Base-by-base conservation (phyloP, 108 stramenopile species). In the Nitzschia sp. region DNA sequence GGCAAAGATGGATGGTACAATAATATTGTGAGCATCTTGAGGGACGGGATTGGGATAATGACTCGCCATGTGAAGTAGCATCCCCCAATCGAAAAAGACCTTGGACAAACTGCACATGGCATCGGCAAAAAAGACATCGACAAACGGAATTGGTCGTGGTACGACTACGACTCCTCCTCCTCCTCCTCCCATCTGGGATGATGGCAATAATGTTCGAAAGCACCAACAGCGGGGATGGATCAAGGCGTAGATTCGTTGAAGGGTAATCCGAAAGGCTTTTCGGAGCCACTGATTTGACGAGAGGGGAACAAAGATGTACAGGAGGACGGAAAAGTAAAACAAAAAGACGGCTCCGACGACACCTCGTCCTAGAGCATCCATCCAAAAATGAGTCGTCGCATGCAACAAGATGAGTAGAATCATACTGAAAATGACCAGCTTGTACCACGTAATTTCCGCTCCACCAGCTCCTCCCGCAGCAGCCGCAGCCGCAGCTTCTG, bases 81-180 rank as follows among this genome's bases (percentile, higher is more conserved):
- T 91, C 0, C 92, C 92, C 92, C 89, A 91, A 79, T 93, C 92
- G 70, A 93, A 93, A 62, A 93, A 91, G 1, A 93, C 92, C 56
- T 93, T 93, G 70, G 71, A 74, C 47, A 93, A 58, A 2, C 76
- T 79, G 61, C 92, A 93, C 86, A 90, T 84, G 71, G 85, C 87
- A 89, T 93, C 92, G 25, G 92, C 92, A 72, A 79, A 90, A 53
- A 91, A 93, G 0, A 93, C 92, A 65, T 93, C 92, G 13, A 93
- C 71, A 70, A 93, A 93, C 0, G 92, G 92, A 21, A 93, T 80
- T 11, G 82, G 64, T n/a, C 88, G 63, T 1, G 85, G 89, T 13
- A 78, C 41, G 4, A 36, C 30, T 62, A 23, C 47, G n/a, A n/a
- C n/a, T n/a, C n/a, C n/a, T n/a, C n/a, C n/a, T 36, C 25, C 32